Conservation (phyloP, 2,329 filamentous ascomycete genomes). For the Aureobasidium subglaciale region DNA sequence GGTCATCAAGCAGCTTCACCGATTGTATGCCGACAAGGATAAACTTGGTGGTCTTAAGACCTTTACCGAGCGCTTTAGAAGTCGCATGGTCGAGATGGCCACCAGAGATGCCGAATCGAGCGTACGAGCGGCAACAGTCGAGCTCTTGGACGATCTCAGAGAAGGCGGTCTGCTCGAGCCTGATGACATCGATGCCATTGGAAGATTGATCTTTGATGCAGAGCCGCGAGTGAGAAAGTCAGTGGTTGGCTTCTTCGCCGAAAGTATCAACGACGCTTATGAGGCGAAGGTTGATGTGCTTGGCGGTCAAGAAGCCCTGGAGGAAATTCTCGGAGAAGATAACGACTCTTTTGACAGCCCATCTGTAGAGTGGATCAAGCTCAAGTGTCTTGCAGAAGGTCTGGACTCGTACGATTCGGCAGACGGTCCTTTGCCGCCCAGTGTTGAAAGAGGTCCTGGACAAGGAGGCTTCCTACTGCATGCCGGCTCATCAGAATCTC, state of each 20-base stretch:
- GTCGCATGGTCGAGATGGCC: conserved; percentile 86
- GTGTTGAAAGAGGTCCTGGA: conserved; percentile 37
- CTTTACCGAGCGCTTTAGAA: conserved; percentile 87
- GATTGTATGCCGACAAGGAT: conserved; percentile 71
- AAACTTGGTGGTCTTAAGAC: conserved; percentile 71
- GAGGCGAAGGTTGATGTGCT: conserved; percentile 75
- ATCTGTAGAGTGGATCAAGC: conserved; percentile 76
- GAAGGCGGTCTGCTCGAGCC: conserved; percentile 83
- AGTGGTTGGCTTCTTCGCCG: conserved; percentile 82
- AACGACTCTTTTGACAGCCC: conserved; percentile 56
- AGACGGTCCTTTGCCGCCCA: conserved; percentile 39
- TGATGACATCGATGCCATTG: conserved; percentile 81
- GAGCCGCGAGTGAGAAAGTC: conserved; percentile 81
- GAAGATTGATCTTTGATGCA: conserved; percentile 80
- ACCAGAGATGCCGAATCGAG: conserved; percentile 73
- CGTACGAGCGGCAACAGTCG: conserved; percentile 73
- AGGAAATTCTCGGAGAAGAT: conserved; percentile 69
- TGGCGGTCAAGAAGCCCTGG: conserved; percentile 67
- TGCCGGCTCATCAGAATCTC: conserved; percentile 63
- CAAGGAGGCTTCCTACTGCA: conserved; percentile 45
- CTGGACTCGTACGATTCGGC: conserved; percentile 74
- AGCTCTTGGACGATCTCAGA: conserved; percentile 73
- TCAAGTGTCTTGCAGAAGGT: conserved; percentile 83
- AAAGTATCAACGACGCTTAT: conserved; percentile 75
- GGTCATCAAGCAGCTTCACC: conserved; percentile 73